Percentiles rank a stretch among this genome's conserved stretches.
Conservation (phyloP, 2,329 filamentous ascomycete species). For the Aspergillus tubingensis region DNA sequence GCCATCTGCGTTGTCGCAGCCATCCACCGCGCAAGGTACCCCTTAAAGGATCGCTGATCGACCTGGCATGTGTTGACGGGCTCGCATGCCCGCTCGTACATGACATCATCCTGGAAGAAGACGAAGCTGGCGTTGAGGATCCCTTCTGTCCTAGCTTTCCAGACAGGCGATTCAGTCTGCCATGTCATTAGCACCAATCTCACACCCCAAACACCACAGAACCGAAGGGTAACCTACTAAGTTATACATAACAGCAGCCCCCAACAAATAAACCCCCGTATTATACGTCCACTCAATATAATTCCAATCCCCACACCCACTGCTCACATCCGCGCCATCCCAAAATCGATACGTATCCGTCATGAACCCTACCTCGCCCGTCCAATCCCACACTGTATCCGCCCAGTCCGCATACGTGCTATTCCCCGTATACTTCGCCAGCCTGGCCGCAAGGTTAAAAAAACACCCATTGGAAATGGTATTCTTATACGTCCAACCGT, state of each 20-base stretch:
- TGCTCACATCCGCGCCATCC: constrained; percentile 56
- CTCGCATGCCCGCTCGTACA: constrained; percentile 65
- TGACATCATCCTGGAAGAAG: constrained; percentile 55
- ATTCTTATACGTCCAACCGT: constrained; percentile 38
- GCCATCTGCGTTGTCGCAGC: constrained; percentile 60
- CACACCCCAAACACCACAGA: too few relatives aligned
- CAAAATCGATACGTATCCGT: constrained; percentile 54
- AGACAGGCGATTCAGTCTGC: constrained; percentile 42
- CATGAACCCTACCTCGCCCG: constrained; percentile 52
- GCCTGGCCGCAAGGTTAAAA: constrained; percentile 34
- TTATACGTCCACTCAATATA: constrained; percentile 61
- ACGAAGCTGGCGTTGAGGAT: constrained; percentile 58
- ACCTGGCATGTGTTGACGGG: constrained; percentile 56
- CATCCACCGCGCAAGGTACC: constrained; percentile 64
- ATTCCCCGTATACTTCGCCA: constrained; percentile 35
- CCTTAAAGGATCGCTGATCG: constrained; percentile 68
- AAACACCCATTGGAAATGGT: constrained; percentile 38
- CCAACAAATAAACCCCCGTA: constrained; percentile 56
- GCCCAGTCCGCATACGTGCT: constrained; percentile 62
- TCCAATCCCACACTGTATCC: constrained; percentile 63
- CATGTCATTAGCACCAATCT: constrained; percentile 23
- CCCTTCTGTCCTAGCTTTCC: constrained; percentile 53
- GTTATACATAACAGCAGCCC: constrained; percentile 60
- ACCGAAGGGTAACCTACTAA: constrained; percentile 34
- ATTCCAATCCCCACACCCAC: constrained; percentile 55